phyloP scores from a whole-genome alignment of 2,329 filamentous ascomycete species.

The Colletotrichum coccodes region DNA sequence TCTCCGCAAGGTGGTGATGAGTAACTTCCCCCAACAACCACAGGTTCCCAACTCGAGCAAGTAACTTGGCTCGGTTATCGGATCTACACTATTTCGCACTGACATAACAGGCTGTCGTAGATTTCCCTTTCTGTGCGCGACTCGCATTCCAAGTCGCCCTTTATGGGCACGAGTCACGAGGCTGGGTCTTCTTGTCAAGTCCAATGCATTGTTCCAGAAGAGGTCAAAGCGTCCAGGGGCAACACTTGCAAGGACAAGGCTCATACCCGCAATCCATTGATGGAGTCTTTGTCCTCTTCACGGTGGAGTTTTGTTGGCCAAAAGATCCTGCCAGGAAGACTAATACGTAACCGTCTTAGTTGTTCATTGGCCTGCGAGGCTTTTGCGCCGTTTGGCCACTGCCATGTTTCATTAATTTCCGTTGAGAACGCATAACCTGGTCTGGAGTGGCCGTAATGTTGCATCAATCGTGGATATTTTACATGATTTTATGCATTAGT shows the following conservation, averaged over 20 bases:
- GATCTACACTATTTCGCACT: slow-evolving; percentile 28
- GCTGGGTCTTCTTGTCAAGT: not conserved
- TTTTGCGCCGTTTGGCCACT: slow-evolving; percentile 12
- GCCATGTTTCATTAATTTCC: slow-evolving; percentile 13
- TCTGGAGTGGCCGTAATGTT: not conserved
- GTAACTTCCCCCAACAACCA: not conserved
- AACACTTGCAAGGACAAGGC: not conserved
- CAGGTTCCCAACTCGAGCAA: not conserved
- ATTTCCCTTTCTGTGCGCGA: not conserved
- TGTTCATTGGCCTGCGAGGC: not conserved
- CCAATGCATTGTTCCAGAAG: not conserved
- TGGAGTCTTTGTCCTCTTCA: too few relatives aligned
- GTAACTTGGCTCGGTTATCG: slow-evolving; percentile 24
- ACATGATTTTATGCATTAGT: slow-evolving; percentile 27
- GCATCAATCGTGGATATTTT: slow-evolving; percentile 15
- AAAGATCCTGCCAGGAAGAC: not conserved
- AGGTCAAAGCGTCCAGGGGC: not conserved
- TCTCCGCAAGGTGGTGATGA: not conserved
- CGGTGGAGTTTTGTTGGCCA: not conserved
- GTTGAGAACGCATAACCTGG: not conserved
- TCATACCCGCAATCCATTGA: too few relatives aligned
- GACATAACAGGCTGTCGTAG: not conserved
- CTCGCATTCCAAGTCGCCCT: not conserved
- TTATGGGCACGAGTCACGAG: slow-evolving; percentile 2
- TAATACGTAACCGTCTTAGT: not conserved